Percentiles rank a stretch among this genome's conserved stretches.
These are phyloP conservation scores for Pseudozyma sp. DNA, from an alignment of 1,284 basidiomycete species.

Conservation along the genomic window DNA sequence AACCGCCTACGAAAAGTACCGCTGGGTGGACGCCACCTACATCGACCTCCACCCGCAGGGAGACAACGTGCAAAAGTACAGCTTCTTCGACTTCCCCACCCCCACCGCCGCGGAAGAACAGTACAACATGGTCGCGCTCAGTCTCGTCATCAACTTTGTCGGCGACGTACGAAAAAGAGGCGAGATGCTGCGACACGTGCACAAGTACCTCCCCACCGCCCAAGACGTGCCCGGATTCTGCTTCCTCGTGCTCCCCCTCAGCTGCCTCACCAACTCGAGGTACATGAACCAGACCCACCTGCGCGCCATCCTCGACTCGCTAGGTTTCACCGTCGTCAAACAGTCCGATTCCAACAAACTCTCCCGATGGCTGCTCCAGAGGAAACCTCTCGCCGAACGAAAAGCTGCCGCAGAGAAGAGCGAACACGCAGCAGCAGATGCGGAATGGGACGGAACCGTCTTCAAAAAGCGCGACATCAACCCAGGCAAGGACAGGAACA, in stretches of 20 bases:
- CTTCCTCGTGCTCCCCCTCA: slow-evolving; percentile 70
- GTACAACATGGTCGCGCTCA: slow-evolving; percentile 69
- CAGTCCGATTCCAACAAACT: slow-evolving; percentile 68
- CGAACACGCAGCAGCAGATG: slow-evolving; percentile 9
- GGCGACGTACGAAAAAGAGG: slow-evolving; percentile 68
- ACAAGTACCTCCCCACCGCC: slow-evolving; percentile 51
- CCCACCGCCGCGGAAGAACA: slow-evolving; percentile 43
- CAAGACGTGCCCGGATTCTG: slow-evolving; percentile 59
- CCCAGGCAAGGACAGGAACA: slow-evolving; percentile 67
- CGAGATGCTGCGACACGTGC: slow-evolving; percentile 62
- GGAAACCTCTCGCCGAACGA: slow-evolving; percentile 23
- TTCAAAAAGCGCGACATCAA: slow-evolving; percentile 68
- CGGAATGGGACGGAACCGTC: slow-evolving; percentile 63
- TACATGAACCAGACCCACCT: slow-evolving; percentile 69
- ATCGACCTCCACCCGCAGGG: slow-evolving; percentile 70
- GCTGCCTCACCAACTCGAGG: slow-evolving; percentile 69
- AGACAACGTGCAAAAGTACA: slow-evolving; percentile 64
- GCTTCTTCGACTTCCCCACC: slow-evolving; percentile 69
- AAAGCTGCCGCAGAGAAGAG: slow-evolving; percentile 12
- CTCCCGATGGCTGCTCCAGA: slow-evolving; percentile 69
- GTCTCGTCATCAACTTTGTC: slow-evolving; percentile 70
- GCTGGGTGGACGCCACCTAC: slow-evolving; percentile 66
- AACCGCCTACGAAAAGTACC: slow-evolving; percentile 68
- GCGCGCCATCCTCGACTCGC: slow-evolving; percentile 60
- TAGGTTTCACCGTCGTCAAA: slow-evolving; percentile 66